phyloP scores from a whole-genome alignment of 768 basidiomycete genomes.

The Pholiota conissans region DNA sequence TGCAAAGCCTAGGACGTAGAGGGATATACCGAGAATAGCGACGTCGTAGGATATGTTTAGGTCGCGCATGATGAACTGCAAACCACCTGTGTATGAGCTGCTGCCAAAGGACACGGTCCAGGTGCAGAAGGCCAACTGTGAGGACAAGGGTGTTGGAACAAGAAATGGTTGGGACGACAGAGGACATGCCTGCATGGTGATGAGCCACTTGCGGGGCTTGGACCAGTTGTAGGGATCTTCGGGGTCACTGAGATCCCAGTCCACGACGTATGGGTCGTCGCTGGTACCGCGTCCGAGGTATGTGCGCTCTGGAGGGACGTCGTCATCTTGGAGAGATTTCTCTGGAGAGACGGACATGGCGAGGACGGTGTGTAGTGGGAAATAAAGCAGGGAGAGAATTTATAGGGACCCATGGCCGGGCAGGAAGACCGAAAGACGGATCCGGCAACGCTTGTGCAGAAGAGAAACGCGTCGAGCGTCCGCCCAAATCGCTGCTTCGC shows the following conservation, averaged over 20 bases:
- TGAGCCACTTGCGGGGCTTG: slow-evolving; percentile 46
- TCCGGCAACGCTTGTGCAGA: too few species aligned
- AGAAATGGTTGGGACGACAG: neutral
- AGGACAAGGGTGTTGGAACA: slow-evolving; percentile 11
- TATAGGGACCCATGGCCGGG: slow-evolving; percentile 1
- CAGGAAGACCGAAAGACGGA: slow-evolving; percentile 9
- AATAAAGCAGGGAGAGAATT: neutral
- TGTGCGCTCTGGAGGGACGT: slow-evolving; percentile 12
- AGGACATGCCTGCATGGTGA: slow-evolving; percentile 48
- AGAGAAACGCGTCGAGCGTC: slow-evolving; percentile 10
- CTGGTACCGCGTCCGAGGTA: slow-evolving; percentile 48
- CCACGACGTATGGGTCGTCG: slow-evolving; percentile 52
- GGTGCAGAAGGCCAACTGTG: slow-evolving; percentile 49
- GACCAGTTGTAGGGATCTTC: slow-evolving; percentile 62
- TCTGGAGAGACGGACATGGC: neutral
- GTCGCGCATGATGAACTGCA: slow-evolving; percentile 42
- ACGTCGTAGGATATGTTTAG: slow-evolving; percentile 50
- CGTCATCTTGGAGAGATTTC: slow-evolving; percentile 4
- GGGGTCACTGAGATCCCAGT: slow-evolving; percentile 50
- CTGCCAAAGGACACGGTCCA: slow-evolving; percentile 62
- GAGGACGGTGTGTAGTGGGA: neutral
- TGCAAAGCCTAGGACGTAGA: slow-evolving; percentile 66
- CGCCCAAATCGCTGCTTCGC: slow-evolving; percentile 2
- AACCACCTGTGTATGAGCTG: slow-evolving; percentile 55
- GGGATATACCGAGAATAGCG: slow-evolving; percentile 57